Percentiles rank a stretch among this genome's conserved stretches.
These are phyloP conservation scores for Wickerhamomyces silvicola DNA, from an alignment of 805 yeast genomes.

Conservation along the genomic window DNA sequence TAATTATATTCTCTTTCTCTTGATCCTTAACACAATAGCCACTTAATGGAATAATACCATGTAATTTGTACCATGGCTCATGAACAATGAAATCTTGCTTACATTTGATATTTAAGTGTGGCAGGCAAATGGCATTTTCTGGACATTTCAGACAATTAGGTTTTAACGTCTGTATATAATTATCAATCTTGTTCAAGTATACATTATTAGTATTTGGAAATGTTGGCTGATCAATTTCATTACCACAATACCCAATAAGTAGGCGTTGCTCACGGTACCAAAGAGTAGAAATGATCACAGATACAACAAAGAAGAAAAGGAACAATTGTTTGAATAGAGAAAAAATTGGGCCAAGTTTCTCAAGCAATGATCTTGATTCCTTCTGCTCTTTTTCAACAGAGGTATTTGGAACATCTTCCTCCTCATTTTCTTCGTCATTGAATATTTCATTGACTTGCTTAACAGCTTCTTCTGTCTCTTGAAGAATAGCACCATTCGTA, in stretches of 20 bases:
- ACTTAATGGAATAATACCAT: constrained; percentile 53
- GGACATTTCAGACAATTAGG: constrained; percentile 80
- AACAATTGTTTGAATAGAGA: constrained; percentile 19
- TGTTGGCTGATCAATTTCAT: constrained; percentile 42
- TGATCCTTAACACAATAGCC: constrained; percentile 72
- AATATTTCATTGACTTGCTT: constrained; percentile 19
- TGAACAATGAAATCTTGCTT: constrained; percentile 53
- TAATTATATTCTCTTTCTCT: constrained; percentile 58
- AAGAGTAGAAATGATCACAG: constrained; percentile 34
- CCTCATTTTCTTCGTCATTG: constrained; percentile 7
- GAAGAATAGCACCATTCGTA: constrained; percentile 16
- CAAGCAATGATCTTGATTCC: too few species aligned
- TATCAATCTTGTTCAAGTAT: constrained; percentile 33
- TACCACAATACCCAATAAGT: constrained; percentile 71
- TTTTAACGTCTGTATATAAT: constrained; percentile 37
- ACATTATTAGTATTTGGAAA: constrained; percentile 26
- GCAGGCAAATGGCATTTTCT: constrained; percentile 67
- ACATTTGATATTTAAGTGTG: constrained; percentile 56
- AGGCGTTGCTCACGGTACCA: constrained; percentile 64
- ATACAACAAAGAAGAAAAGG: constrained; percentile 31
- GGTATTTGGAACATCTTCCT: too few species aligned
- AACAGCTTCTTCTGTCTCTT: constrained; percentile 23
- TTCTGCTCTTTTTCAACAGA: constrained; percentile 11
- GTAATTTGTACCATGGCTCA: constrained; percentile 47
- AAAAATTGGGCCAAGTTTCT: constrained; percentile 7